Evolutionary conservation across 306 rosid species (phyloP), one percentile per base, ranked within the genome.

Genomic region (Prunus dulcis): DNA sequence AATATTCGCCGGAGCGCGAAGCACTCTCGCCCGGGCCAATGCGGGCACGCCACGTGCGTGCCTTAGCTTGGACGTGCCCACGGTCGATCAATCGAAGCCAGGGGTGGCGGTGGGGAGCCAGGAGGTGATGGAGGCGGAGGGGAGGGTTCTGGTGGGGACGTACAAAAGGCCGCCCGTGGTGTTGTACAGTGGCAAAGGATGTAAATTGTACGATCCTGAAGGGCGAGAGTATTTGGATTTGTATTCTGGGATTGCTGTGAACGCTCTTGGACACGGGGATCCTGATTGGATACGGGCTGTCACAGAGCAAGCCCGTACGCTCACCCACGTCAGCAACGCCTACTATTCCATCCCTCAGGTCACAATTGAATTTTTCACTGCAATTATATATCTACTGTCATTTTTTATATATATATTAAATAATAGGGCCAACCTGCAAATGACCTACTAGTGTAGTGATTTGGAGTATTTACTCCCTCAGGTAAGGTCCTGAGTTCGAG

Each of bases 111-210:
- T 11, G 27, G 19, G 64, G 41, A 72, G 76, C 38, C 23, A 11
- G 67, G 76, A 72, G 76, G 76, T 72, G 67, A 45, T 72, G 45
- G 76, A 57, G 76, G 76, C 43, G 25, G 76, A 72, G 67, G 28
- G 12, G 43, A 57, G 22, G 76, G 56, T 73, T 43, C 23, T 34
- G 66, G 76, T 73, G 18, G 56, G 67, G 25, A 73, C 67, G 27
- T 73, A 73, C 76, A 45, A 38, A 8, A 73, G 67, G 25, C 43
- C 68, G 11, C 76, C 76, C 1, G 0, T 73, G 23, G 76, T 57
- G 23, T 17, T 73, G 12, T 15, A 67, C 12, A 58, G 41, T 73
- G 76, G 76, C 56, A 73, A 58, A 58, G 76, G 76, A 2, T 73
- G 76, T 73, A 73, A 73, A 43, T 58, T 73, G 27, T 73, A 57